A percentile compares a stretch with the other conserved stretches of the same genome.
Evolutionary conservation across 2,329 filamentous ascomycete species (phyloP).

Genomic region (Ceratocystis variospora): DNA sequence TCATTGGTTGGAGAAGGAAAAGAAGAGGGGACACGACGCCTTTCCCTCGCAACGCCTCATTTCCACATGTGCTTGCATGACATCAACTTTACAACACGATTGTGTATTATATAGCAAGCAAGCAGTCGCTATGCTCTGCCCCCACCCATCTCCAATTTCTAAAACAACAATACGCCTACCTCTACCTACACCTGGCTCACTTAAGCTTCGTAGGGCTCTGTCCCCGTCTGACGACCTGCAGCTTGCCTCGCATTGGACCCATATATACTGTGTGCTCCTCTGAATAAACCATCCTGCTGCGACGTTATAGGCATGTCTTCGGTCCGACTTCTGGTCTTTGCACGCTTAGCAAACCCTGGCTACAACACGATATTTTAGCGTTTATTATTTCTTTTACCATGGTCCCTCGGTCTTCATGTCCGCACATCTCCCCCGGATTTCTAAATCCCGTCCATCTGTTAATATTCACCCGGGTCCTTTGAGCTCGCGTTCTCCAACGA

Average conservation of each 20-base stretch:
- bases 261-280: background rate
- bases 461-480: background rate
- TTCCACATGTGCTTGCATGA: background rate
- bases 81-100: background rate
- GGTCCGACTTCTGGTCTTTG: slow-evolving; percentile 4
- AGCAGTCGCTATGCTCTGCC: background rate
- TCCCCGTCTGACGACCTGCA: background rate
- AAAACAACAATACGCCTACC: background rate
- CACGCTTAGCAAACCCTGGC: background rate
- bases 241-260: background rate
- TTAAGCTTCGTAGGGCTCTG: background rate
- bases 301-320: background rate
- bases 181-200: background rate
- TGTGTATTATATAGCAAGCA: background rate
- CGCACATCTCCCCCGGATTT: background rate
- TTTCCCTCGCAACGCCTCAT: background rate
- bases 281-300: background rate
- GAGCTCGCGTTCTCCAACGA: no score
- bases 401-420: background rate
- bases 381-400: background rate
- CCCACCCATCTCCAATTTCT: background rate
- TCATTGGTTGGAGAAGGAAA: background rate
- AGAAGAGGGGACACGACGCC: background rate
- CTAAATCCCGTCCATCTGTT: background rate
- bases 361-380: background rate